phyloP scores from a whole-genome alignment of 805 yeast genomes.

The Yarrowia deformans region DNA sequence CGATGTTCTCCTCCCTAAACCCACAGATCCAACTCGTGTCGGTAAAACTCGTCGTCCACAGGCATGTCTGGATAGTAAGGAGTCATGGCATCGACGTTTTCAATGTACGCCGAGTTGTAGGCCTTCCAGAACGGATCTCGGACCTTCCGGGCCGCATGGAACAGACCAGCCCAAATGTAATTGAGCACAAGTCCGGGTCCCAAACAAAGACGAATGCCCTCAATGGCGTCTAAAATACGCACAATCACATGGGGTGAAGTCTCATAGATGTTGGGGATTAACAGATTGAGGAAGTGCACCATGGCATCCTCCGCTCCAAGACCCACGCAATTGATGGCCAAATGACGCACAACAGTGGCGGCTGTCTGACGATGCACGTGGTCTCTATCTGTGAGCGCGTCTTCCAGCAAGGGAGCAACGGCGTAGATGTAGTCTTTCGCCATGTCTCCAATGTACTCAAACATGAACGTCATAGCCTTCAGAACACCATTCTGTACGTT shows the following conservation, averaged over 20 bases:
- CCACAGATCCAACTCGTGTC: conserved; percentile 63
- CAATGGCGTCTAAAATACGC: conserved; percentile 81
- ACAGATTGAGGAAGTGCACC: conserved; percentile 77
- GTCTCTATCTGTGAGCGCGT: conserved; percentile 89
- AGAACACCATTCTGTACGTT: conserved; percentile 96
- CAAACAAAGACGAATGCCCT: conserved; percentile 69
- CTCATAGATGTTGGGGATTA: conserved; percentile 90
- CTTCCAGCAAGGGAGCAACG: conserved; percentile 78
- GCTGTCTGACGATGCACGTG: conserved; percentile 96
- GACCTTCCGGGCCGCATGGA: conserved; percentile 91
- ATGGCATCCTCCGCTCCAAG: conserved; percentile 80
- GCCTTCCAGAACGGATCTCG: conserved; percentile 85
- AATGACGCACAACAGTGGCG: conserved; percentile 80
- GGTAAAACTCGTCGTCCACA: conserved; percentile 47
- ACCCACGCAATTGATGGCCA: conserved; percentile 82
- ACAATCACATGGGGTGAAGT: conserved; percentile 94
- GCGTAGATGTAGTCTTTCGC: conserved; percentile 84
- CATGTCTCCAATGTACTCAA: conserved; percentile 86
- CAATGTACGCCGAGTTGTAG: conserved; percentile 78
- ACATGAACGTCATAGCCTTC: conserved; percentile 87
- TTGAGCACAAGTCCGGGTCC: conserved; percentile 80
- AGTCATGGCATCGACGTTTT: conserved; percentile 74
- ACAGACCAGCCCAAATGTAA: conserved; percentile 86
- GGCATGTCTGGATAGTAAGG: conserved; percentile 72
- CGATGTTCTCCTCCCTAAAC: conserved; percentile 41